Percentiles rank a stretch among this genome's conserved stretches.
phyloP scores from a whole-genome alignment of 225 moss, liverwort and hornwort species.

The Straminergon stramineum region DNA sequence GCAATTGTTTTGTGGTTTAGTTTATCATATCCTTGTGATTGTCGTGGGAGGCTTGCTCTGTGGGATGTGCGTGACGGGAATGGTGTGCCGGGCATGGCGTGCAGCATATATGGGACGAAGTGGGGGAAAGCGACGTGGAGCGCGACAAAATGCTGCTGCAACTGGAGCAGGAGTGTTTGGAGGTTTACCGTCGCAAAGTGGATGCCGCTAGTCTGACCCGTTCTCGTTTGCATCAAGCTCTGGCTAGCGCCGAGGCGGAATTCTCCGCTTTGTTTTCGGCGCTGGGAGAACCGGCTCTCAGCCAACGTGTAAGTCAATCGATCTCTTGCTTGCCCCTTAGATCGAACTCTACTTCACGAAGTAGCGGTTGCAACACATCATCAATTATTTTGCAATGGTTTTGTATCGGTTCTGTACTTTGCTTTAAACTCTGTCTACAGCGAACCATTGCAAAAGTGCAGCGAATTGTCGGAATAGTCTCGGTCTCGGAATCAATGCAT shows the following conservation, averaged over 20 bases:
- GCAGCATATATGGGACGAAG: conserved; percentile 76
- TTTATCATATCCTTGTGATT: too few species aligned
- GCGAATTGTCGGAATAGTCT: not conserved
- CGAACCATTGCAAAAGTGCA: too few species aligned
- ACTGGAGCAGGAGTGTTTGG: conserved; percentile 55
- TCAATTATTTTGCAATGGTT: not conserved
- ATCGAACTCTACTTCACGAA: too few species aligned
- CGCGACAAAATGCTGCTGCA: conserved; percentile 62
- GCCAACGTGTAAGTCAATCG: conserved; percentile 23
- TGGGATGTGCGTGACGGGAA: not conserved
- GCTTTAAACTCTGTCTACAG: not conserved
- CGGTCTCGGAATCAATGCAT: not conserved
- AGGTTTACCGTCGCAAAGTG: conserved; percentile 58
- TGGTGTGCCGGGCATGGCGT: not conserved
- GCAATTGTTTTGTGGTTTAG: not conserved
- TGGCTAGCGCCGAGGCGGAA: conserved; percentile 45
- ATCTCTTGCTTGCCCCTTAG: not conserved
- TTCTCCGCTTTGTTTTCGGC: conserved; percentile 42
- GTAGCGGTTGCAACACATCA: not conserved
- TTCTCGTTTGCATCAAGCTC: conserved; percentile 41
- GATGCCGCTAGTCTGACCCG: conserved; percentile 46
- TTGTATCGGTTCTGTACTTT: too few species aligned
- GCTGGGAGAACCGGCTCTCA: conserved; percentile 41
- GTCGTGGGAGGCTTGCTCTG: not conserved
- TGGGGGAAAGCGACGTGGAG: conserved; percentile 48